A percentile compares a stretch with the other conserved stretches of the same genome.
Conservation (phyloP, 2,329 filamentous ascomycete species). For the Colletotrichum melonis region DNA sequence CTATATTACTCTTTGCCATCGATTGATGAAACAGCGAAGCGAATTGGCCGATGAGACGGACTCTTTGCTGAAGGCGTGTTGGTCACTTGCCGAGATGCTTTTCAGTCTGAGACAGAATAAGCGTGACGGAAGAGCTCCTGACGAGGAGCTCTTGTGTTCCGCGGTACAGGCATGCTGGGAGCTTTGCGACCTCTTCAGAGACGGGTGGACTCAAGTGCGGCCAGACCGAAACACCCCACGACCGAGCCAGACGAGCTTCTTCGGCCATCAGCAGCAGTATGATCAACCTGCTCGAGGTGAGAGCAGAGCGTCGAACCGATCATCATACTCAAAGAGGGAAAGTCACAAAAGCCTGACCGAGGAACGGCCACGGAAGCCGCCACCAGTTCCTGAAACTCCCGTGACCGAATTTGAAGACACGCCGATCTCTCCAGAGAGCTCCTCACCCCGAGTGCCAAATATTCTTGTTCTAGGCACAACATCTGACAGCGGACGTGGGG, state of each 20-base stretch:
- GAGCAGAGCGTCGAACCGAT: slow-evolving; percentile 62
- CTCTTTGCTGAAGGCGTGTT: slow-evolving; percentile 85
- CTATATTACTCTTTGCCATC: slow-evolving; percentile 92
- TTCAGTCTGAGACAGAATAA: slow-evolving; percentile 89
- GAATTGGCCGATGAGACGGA: slow-evolving; percentile 85
- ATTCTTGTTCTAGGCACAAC: slow-evolving; percentile 86
- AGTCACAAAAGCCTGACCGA: slow-evolving; percentile 62
- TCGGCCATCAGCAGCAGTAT: slow-evolving; percentile 56
- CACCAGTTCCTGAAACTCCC: slow-evolving; percentile 82
- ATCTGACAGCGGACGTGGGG: slow-evolving; percentile 67
- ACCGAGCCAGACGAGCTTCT: slow-evolving; percentile 82
- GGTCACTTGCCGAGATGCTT: slow-evolving; percentile 91
- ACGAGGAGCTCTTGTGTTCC: slow-evolving; percentile 87
- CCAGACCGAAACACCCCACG: slow-evolving; percentile 88
- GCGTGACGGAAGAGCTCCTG: slow-evolving; percentile 76
- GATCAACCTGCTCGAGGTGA: slow-evolving; percentile 61
- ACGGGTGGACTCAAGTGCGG: slow-evolving; percentile 90
- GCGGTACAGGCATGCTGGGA: slow-evolving; percentile 96
- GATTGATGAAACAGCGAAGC: slow-evolving; percentile 93
- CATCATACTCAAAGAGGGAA: slow-evolving; percentile 64
- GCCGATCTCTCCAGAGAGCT: slow-evolving; percentile 82
- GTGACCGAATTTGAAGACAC: slow-evolving; percentile 97
- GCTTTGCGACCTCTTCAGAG: slow-evolving; percentile 90
- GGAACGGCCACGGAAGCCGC: slow-evolving; percentile 60
- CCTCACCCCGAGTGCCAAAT: slow-evolving; percentile 81